Conservation (phyloP, 768 basidiomycete species). For the Tulasnella sp. region DNA sequence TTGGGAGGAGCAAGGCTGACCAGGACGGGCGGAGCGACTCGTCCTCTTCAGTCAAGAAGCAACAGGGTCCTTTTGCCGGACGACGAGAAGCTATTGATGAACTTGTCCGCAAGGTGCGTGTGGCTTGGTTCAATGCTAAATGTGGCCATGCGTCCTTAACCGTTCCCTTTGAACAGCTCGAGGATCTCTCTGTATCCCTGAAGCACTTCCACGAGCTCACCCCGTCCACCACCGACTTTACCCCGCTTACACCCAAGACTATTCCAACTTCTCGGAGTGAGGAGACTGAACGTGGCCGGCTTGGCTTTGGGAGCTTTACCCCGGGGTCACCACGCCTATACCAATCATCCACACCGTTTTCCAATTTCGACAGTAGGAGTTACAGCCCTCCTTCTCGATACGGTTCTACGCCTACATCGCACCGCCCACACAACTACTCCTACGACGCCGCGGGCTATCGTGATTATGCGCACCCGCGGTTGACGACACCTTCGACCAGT, state of each 20-base stretch:
- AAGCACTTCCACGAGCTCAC: background rate
- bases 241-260: background rate
- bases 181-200: background rate
- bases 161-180: background rate
- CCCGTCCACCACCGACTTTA: background rate
- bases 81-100: conserved; percentile 5
- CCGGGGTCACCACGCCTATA: no score
- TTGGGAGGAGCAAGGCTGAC: background rate
- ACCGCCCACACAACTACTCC: no score
- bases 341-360: no score
- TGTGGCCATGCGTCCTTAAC: background rate
- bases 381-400: no score
- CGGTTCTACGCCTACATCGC: no score
- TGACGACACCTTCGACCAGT: no score
- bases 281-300: no score
- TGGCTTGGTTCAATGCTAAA: background rate
- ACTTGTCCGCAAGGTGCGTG: background rate
- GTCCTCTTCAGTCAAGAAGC: background rate
- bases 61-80: background rate
- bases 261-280: no score
- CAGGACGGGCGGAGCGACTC: background rate
- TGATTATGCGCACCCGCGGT: no score
- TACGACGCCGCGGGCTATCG: no score
- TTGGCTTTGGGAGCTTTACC: no score
- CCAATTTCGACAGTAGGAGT: no score